Percentiles rank a stretch among this genome's conserved stretches.
Evolutionary conservation across 371 early-diverging fungal genomes (phyloP).

Genomic region (Rhizopus microsporus): DNA sequence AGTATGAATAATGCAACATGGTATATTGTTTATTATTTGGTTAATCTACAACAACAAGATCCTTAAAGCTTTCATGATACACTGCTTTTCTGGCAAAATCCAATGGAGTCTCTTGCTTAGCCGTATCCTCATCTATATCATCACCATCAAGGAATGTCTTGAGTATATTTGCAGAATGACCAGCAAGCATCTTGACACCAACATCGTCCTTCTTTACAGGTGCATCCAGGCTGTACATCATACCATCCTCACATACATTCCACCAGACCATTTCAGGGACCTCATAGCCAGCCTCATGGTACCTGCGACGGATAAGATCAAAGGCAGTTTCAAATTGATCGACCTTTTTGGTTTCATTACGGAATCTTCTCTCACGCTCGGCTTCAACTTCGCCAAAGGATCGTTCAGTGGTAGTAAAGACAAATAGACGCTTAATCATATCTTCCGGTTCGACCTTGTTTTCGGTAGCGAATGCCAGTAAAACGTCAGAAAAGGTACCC

Average conservation of each 20-base stretch:
- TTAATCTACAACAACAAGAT: conserved; percentile 29
- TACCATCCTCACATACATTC: conserved; percentile 27
- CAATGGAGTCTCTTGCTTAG: conserved; percentile 11
- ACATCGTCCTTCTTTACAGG: conserved; percentile 34
- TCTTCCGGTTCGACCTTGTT: conserved; percentile 46
- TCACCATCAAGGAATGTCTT: conserved; percentile 54
- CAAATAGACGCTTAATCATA: conserved; percentile 51
- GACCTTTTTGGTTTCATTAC: too few relatives aligned
- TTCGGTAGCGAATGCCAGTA: conserved; percentile 50
- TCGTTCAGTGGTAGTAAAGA: too few relatives aligned
- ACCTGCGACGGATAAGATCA: conserved; percentile 38
- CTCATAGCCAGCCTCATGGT: conserved; percentile 48
- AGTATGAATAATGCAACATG: too few relatives aligned
- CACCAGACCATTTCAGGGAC: conserved; percentile 67
- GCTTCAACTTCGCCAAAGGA: too few relatives aligned
- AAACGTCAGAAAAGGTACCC: conserved; percentile 22
- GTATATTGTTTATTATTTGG: too few relatives aligned
- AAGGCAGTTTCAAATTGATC: conserved; percentile 43
- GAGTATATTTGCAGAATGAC: conserved; percentile 48
- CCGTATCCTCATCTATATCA: conserved; percentile 12
- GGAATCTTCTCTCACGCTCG: too few relatives aligned
- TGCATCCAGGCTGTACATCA: not conserved
- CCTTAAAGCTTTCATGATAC: conserved; percentile 31
- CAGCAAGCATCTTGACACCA: conserved; percentile 46
- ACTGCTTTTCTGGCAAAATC: conserved; percentile 28